Conservation (phyloP, 495 filamentous ascomycete genomes). For the Aspergillus sclerotiicarbonarius region DNA sequence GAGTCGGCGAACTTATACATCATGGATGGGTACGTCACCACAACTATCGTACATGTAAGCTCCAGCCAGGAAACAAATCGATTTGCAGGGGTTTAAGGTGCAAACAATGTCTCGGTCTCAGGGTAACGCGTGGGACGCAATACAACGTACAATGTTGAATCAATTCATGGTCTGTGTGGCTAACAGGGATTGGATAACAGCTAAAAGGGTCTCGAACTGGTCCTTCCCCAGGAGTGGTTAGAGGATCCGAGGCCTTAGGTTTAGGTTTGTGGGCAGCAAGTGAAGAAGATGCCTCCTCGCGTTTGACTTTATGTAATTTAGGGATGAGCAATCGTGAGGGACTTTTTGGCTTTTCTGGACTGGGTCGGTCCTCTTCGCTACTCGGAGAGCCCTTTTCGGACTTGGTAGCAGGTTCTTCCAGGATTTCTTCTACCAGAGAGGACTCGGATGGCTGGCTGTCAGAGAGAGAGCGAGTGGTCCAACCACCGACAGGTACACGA, state of each 20-base stretch:
- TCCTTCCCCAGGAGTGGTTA: conserved; percentile 13
- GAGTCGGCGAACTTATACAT: conserved; percentile 31
- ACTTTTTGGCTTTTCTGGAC: conserved; percentile 5
- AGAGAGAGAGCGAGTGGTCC: conserved; percentile 18
- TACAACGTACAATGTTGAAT: conserved; percentile 29
- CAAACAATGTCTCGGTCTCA: background rate
- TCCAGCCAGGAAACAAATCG: background rate
- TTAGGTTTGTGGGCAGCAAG: conserved; percentile 1
- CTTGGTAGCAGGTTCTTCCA: conserved; percentile 4
- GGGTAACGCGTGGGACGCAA: background rate
- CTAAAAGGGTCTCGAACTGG: conserved; percentile 22
- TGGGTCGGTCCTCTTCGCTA: conserved; percentile 9
- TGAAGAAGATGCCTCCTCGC: conserved; percentile 9
- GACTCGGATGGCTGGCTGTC: conserved; percentile 13
- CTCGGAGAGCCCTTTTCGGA: conserved; percentile 5
- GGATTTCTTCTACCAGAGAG: conserved; percentile 16
- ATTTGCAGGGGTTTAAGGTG: background rate
- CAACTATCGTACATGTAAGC: conserved; percentile 21
- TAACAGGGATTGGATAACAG: conserved; percentile 24
- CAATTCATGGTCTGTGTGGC: conserved; percentile 23
- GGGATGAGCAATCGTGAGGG: conserved; percentile 10
- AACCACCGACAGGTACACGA: conserved; percentile 22
- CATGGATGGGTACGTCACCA: conserved; percentile 30
- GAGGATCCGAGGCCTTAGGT: conserved; percentile 10
- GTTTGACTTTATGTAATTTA: conserved; percentile 16